phyloP scores from a whole-genome alignment of 2,329 filamentous ascomycete species.

The Ascomycota sp. region DNA sequence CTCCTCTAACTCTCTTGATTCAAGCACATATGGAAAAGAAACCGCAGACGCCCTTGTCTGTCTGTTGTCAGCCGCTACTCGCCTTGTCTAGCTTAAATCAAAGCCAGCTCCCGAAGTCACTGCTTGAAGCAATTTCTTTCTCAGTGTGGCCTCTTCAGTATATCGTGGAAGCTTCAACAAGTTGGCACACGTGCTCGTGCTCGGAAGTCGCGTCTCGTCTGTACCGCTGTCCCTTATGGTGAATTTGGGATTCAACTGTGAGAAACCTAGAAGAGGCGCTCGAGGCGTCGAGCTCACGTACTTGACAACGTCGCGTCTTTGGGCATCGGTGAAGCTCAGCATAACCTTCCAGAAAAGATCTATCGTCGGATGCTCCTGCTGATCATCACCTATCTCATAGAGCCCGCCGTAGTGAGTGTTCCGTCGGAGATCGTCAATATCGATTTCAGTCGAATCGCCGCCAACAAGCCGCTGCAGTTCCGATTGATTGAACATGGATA shows the following conservation, averaged over 20 bases:
- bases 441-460: conserved; percentile 66
- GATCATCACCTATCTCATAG: conserved; percentile 76
- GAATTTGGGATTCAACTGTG: conserved; percentile 63
- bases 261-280: conserved; percentile 74
- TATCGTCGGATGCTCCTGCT: conserved; percentile 64
- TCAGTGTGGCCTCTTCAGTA: conserved; percentile 37
- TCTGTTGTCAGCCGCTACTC: too few species aligned
- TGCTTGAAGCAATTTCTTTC: conserved; percentile 70
- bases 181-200: conserved; percentile 90
- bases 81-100: conserved; percentile 38
- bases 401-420: conserved; percentile 77
- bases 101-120: conserved; percentile 81
- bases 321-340: conserved; percentile 47
- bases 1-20: too few species aligned
- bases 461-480: conserved; percentile 86
- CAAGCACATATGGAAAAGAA: too few species aligned
- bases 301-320: conserved; percentile 70
- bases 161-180: conserved; percentile 80
- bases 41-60: too few species aligned
- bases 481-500: conserved; percentile 94
- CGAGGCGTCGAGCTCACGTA: conserved; percentile 88
- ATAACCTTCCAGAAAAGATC: conserved; percentile 83
- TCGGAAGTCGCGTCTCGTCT: conserved; percentile 53
- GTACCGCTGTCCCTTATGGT: conserved; percentile 57
- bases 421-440: conserved; percentile 61